A percentile compares a stretch with the other conserved stretches of the same genome.
These are phyloP conservation scores for Digitaria exilis DNA, from an alignment of 202 grass and related monocot species.

Conservation along the genomic window DNA sequence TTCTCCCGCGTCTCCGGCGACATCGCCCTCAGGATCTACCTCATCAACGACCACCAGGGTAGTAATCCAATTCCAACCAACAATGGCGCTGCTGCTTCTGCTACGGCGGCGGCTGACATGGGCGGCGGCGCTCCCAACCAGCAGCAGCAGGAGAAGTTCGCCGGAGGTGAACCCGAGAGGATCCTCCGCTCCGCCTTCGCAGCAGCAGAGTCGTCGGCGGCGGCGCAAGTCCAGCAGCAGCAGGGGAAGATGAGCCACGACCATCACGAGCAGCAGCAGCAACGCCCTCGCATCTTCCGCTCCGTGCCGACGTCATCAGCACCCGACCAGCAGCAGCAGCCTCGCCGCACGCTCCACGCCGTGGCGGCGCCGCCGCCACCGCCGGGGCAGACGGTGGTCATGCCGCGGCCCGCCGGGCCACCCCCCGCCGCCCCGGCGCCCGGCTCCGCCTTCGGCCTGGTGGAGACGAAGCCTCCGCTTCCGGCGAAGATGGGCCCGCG, in stretches of 20 bases:
- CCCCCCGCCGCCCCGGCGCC: neutral
- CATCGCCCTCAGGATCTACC: slow-evolving; percentile 69
- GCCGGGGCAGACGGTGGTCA: slow-evolving; percentile 28
- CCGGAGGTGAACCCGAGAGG: neutral
- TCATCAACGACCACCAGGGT: neutral
- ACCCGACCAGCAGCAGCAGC: neutral
- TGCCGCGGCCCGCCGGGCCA: neutral
- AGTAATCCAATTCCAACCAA: too few species aligned
- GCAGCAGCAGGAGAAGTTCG: too few species aligned
- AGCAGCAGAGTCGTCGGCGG: neutral
- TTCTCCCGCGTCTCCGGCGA: slow-evolving; percentile 85
- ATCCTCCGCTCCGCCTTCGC: slow-evolving; percentile 15
- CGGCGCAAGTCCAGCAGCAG: neutral
- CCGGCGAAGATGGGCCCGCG: slow-evolving; percentile 45
- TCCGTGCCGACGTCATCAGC: neutral
- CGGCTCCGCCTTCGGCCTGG: slow-evolving; percentile 19
- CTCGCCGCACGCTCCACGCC: slow-evolving; percentile 25
- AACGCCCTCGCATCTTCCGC: neutral
- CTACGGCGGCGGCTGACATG: too few species aligned
- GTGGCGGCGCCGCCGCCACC: slow-evolving; percentile 30
- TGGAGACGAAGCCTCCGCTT: slow-evolving; percentile 47
- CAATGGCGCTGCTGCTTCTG: neutral
- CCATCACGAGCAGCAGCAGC: neutral
- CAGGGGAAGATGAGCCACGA: neutral
- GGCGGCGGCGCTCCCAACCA: too few species aligned